Base-by-base conservation (phyloP, 345 rosid species). In the Microcos paniculata region DNA sequence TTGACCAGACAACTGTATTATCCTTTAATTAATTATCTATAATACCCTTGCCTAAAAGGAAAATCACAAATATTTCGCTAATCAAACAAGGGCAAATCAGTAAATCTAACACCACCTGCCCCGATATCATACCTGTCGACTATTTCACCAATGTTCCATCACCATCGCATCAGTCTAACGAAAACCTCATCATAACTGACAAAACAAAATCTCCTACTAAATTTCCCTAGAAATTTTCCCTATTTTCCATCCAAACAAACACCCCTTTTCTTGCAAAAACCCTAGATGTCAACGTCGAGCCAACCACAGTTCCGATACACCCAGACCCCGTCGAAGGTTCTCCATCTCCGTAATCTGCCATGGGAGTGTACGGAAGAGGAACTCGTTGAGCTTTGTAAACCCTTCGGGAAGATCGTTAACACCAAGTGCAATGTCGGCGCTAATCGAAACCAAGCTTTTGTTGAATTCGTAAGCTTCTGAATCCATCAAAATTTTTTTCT, bases 281-380 rank as follows among this genome's bases (percentile, higher is more conserved):
- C 66, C 55, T 42, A 76, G 76, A 91, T 91, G 98, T 92, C 94
- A 63, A 85, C 88, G 72, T 92, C 92, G 31, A 88, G 92, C 30
- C 98, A 89, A 77, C 88, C 90, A 3, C 98, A 93, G 86, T 96
- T 96, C 82, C 84, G 98, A 18, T 93, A 93, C 84, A 93, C 99
- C 15, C 99, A 96, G 81, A 90, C 99, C 33, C 96, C 97, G 51
- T 95, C 97, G 58, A 95, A 95, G 88, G 99, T 95, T 30, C 85
- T 95, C 65, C 98, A 95, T 78, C 90, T 95, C 28, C 89, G 98
- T 63, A 95, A 93, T 83, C 94, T 95, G 6, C 98, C 98, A 0
- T 95, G 97, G 99, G 97, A 95, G 82, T 91, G 99, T 72, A 43
- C 86, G 13, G 98, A 93, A 58, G 99, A 93, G 42, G 99, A 95